A percentile compares a stretch with the other conserved stretches of the same genome.
These are phyloP conservation scores for Hymenoscyphus repandus DNA, from an alignment of 2,329 filamentous ascomycete genomes.

Conservation along the genomic window DNA sequence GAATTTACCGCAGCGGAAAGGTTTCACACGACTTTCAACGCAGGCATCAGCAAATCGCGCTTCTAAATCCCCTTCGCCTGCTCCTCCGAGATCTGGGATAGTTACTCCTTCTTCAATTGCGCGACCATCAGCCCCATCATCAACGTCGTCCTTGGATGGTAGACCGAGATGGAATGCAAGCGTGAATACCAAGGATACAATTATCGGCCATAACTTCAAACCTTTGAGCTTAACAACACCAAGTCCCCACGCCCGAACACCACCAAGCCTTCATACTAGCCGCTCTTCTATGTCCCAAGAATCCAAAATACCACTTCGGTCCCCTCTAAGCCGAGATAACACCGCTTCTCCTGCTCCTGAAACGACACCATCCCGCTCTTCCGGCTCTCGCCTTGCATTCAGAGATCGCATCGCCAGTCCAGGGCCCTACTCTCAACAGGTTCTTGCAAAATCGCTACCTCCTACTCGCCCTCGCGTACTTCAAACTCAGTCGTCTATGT, in stretches of 20 bases:
- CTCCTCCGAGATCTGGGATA: constrained; percentile 36
- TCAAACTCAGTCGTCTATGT: constrained; percentile 38
- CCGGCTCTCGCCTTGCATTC: constrained; percentile 39
- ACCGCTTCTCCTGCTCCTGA: constrained; percentile 25
- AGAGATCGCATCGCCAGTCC: constrained; percentile 51
- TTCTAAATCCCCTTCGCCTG: constrained; percentile 31
- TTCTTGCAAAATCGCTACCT: constrained; percentile 37
- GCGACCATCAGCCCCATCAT: constrained; percentile 37
- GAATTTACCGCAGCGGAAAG: constrained; percentile 35
- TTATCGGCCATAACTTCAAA: constrained; percentile 64
- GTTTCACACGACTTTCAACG: constrained; percentile 32
- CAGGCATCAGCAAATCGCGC: constrained; percentile 35
- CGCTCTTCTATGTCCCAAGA: constrained; percentile 18
- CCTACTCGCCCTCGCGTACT: constrained; percentile 32
- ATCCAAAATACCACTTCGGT: constrained; percentile 30
- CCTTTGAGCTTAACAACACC: constrained; percentile 49
- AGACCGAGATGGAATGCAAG: constrained; percentile 71
- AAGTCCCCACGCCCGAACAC: constrained; percentile 25
- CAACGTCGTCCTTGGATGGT: constrained; percentile 41
- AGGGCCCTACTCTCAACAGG: constrained; percentile 43
- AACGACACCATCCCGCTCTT: constrained; percentile 26
- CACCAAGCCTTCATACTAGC: constrained; percentile 22
- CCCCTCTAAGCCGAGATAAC: constrained; percentile 24
- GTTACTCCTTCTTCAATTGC: constrained; percentile 43
- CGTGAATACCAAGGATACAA: constrained; percentile 57